Evolutionary conservation across 768 basidiomycete genomes (phyloP).

Genomic region (Paxillus ammoniavirescens): DNA sequence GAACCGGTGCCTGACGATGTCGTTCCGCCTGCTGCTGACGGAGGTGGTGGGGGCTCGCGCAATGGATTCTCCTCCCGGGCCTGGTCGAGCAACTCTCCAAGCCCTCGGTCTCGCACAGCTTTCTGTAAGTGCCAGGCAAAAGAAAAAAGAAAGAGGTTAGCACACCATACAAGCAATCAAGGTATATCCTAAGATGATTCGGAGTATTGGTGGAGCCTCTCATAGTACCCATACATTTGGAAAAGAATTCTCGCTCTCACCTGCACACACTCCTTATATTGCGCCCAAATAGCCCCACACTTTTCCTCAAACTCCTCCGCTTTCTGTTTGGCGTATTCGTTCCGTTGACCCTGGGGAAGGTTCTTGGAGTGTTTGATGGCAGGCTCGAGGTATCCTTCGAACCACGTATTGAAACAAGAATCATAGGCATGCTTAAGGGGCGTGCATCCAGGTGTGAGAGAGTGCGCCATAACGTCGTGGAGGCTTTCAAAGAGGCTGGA

Average conservation of each 20-base stretch:
- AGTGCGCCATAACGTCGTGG: slow-evolving; percentile 61
- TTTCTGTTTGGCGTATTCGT: slow-evolving; percentile 69
- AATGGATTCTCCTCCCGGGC: slow-evolving; percentile 80
- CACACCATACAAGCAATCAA: not conserved
- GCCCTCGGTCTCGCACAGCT: slow-evolving; percentile 75
- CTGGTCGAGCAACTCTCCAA: slow-evolving; percentile 74
- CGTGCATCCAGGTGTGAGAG: slow-evolving; percentile 83
- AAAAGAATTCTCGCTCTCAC: slow-evolving; percentile 41
- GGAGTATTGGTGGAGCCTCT: too few species aligned
- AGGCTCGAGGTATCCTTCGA: slow-evolving; percentile 93
- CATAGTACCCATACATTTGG: not conserved
- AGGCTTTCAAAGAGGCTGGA: not conserved
- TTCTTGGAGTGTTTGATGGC: slow-evolving; percentile 47
- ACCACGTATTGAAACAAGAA: slow-evolving; percentile 96
- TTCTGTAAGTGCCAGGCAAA: slow-evolving; percentile 42
- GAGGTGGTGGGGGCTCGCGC: slow-evolving; percentile 52
- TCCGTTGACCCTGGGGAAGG: slow-evolving; percentile 43
- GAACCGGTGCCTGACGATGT: slow-evolving; percentile 12
- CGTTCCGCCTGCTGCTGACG: slow-evolving; percentile 2
- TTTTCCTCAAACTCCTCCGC: slow-evolving; percentile 85
- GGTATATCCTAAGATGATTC: not conserved
- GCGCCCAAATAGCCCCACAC: slow-evolving; percentile 81
- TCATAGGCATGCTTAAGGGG: slow-evolving; percentile 89
- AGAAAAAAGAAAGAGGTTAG: not conserved
- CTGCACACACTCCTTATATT: slow-evolving; percentile 80